Base-by-base conservation (phyloP, 2,329 filamentous ascomycete genomes). In the Zasmidium cellare region DNA sequence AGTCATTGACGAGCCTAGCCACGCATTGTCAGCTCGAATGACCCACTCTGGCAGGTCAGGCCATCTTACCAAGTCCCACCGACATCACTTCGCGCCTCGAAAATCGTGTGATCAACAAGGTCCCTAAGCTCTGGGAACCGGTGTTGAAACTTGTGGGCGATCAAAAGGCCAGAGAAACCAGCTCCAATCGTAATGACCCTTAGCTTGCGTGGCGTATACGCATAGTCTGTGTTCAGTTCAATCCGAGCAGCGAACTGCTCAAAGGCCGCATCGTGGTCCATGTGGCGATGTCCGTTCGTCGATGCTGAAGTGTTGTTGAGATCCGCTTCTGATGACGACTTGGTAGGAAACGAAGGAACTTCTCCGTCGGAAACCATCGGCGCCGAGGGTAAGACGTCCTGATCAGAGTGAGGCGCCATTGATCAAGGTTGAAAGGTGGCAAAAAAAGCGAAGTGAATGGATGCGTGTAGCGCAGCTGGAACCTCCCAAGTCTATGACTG, bases 141-240 rank as follows among this genome's bases (percentile, higher is more conserved):
- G 54, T 75, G 69, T 57, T 75, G 67, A 25, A 77, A 58, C 56
- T 76, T 75, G 49, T 76, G 71, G 2, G 74, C 74, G 31, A 77
- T 67, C 12, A 71, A 66, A 54, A 77, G 57, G 1, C 35, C 35
- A 41, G 35, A 41, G n/a, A 41, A 59, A 1, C 58, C 58, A 19
- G 58, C 54, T 23, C 58, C 58, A 20, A 60, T 60, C 2, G 48
- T 56, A 7, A 55, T 35, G 1, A 60, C 51, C 20, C 47, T 9
- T 22, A 50, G 28, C 12, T 47, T 22, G 16, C 45, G 45, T 12
- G 45, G 45, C 9, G 45, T 47, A 25, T 47, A 47, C 9, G 45
- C 45, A 22, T 47, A 47, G 9, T 47, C 45, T 3, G 45, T 20
- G 19, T 47, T 47, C 45, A 47, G 16, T 9, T 7, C 5, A 9